Conservation (phyloP, 208 protist genomes). For the Acanthamoeba rhysodes region DNA sequence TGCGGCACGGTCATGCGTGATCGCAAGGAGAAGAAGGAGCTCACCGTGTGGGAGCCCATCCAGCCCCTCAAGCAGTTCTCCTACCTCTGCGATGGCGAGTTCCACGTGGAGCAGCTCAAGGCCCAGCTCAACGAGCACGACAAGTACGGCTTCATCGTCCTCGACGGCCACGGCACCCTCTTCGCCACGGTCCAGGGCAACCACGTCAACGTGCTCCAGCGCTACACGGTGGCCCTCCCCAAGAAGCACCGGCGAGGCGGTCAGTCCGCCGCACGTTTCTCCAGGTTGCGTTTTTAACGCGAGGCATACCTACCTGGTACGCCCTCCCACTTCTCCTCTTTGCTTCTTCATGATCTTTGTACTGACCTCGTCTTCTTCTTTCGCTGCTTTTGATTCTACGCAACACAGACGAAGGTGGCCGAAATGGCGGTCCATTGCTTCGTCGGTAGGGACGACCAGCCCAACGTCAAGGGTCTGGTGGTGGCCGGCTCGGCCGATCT, state of each 20-base stretch:
- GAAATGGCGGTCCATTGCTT: constrained; percentile 60
- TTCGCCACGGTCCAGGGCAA: constrained; percentile 62
- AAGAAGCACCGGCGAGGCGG: constrained; percentile 65
- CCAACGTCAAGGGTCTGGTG: constrained; percentile 62
- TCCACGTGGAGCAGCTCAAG: constrained; percentile 22
- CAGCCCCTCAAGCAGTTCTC: constrained; percentile 62
- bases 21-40: constrained; percentile 57
- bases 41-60: constrained; percentile 67
- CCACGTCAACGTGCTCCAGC: constrained; percentile 25
- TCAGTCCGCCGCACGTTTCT: constrained; percentile 65
- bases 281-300: constrained; percentile 76
- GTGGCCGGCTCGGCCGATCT: constrained; percentile 64
- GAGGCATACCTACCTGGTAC: constrained; percentile 64
- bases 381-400: neutral
- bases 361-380: neutral
- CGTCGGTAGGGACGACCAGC: constrained; percentile 19
- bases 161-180: constrained; percentile 57
- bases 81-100: constrained; percentile 63
- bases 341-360: neutral
- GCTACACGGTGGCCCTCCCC: constrained; percentile 48
- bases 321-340: neutral
- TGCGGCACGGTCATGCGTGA: constrained; percentile 22
- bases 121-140: constrained; percentile 62
- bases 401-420: constrained; percentile 47
- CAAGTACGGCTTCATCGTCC: constrained; percentile 68